Conservation (phyloP, 306 rosid genomes). For the Cicer chorassanicum region DNA sequence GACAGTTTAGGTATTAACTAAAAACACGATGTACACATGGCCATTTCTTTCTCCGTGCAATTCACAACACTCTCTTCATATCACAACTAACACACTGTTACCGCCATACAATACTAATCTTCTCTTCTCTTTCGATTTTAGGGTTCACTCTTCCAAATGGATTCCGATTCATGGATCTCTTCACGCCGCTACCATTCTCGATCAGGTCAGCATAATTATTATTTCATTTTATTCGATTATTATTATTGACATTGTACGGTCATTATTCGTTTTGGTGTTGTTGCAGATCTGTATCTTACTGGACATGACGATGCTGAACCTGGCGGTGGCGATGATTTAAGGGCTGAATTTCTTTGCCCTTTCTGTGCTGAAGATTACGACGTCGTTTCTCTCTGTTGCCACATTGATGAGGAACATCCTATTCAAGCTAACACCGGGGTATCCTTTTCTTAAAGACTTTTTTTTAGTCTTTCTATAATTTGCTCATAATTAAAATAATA, state of each 20-base stretch:
- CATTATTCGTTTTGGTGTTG: neutral
- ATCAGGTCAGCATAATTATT: conserved; percentile 50
- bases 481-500: no score
- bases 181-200: conserved; percentile 65
- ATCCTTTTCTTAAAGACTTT: neutral
- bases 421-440: conserved; percentile 75
- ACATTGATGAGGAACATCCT: conserved; percentile 83
- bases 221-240: neutral
- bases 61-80: neutral
- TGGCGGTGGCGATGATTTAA: conserved; percentile 66
- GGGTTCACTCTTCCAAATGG: no score
- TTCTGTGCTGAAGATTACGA: conserved; percentile 81
- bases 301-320: conserved; percentile 60
- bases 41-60: conserved; percentile 2
- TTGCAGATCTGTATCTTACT: conserved; percentile 64
- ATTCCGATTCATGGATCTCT: neutral
- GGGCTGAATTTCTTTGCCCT: conserved; percentile 76
- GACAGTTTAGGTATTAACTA: neutral
- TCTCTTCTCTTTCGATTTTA: no score
- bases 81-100: no score
- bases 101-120: no score
- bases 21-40: neutral
- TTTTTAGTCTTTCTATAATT: no score
- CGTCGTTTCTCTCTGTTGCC: conserved; percentile 82
- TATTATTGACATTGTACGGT: neutral